A percentile compares a stretch with the other conserved stretches of the same genome.
phyloP scores from a whole-genome alignment of 805 yeast genomes.

The Starmerella sirachaensis region DNA sequence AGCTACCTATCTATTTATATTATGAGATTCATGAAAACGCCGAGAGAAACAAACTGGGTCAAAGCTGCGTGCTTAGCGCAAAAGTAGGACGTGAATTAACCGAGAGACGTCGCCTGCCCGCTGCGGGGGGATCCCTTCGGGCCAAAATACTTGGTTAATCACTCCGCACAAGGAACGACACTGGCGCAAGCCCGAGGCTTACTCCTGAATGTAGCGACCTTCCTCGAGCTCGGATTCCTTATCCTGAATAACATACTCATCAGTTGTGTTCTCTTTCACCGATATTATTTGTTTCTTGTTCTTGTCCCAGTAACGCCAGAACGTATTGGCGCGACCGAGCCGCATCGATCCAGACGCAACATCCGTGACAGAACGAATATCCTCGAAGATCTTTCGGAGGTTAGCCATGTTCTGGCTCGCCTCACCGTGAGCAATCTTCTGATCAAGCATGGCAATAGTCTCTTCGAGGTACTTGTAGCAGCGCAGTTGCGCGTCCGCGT shows the following conservation, averaged over 20 bases:
- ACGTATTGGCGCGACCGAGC: slow-evolving; percentile 23
- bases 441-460: slow-evolving; percentile 21
- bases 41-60: background rate
- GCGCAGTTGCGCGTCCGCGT: slow-evolving; percentile 27
- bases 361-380: slow-evolving; percentile 18
- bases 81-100: background rate
- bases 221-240: slow-evolving; percentile 26
- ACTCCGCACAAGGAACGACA: no score
- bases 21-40: background rate
- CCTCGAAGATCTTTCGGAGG: slow-evolving; percentile 8
- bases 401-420: slow-evolving; percentile 10
- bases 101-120: background rate
- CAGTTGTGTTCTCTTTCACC: slow-evolving; percentile 15
- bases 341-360: slow-evolving; percentile 16
- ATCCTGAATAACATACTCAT: slow-evolving; percentile 18
- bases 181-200: no score
- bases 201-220: slow-evolving; percentile 25
- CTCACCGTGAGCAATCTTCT: slow-evolving; percentile 8
- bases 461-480: slow-evolving; percentile 25
- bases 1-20: background rate
- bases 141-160: background rate
- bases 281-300: slow-evolving; percentile 24
- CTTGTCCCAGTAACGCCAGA: slow-evolving; percentile 32
- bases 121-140: background rate
- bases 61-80: background rate